These are phyloP conservation scores for Mycena vitilis DNA, from an alignment of 768 basidiomycete genomes.

Conservation along the genomic window DNA sequence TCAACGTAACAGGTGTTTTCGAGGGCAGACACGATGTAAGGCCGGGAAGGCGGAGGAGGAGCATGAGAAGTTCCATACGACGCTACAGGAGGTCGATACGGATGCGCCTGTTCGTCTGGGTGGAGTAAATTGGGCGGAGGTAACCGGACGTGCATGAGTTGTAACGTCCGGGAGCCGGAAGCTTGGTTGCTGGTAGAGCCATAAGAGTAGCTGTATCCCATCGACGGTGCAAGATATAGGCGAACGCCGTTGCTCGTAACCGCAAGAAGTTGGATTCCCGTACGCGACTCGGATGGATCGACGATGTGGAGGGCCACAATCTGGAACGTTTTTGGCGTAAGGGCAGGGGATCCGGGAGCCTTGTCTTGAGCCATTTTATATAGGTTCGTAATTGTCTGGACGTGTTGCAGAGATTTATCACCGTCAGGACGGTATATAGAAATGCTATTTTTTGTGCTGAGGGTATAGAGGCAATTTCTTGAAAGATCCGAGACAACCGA, in stretches of 20 bases:
- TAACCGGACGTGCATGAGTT: slow-evolving; percentile 82
- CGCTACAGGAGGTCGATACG: slow-evolving; percentile 57
- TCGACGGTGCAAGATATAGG: slow-evolving; percentile 80
- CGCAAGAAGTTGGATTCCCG: slow-evolving; percentile 81
- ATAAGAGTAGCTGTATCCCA: slow-evolving; percentile 63
- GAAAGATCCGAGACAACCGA: slow-evolving; percentile 73
- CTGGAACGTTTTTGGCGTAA: slow-evolving; percentile 76
- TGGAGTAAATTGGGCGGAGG: slow-evolving; percentile 82
- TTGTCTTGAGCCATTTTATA: slow-evolving; percentile 85
- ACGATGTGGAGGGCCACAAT: slow-evolving; percentile 80
- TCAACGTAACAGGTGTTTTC: slow-evolving; percentile 74
- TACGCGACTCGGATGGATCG: slow-evolving; percentile 72
- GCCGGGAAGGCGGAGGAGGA: slow-evolving; percentile 60
- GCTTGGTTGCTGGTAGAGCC: slow-evolving; percentile 48
- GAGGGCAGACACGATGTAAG: slow-evolving; percentile 68
- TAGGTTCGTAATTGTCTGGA: slow-evolving; percentile 81
- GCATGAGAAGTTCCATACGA: slow-evolving; percentile 63
- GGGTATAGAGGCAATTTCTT: slow-evolving; percentile 82
- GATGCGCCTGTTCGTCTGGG: slow-evolving; percentile 73
- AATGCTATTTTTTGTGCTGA: slow-evolving; percentile 74
- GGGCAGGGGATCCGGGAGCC: slow-evolving; percentile 78
- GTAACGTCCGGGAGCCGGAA: slow-evolving; percentile 58
- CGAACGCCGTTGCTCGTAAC: slow-evolving; percentile 86
- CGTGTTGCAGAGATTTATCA: slow-evolving; percentile 74
- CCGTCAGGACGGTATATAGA: slow-evolving; percentile 72